phyloP scores from a whole-genome alignment of 257 asterid species.

The Agastache rugosa region DNA sequence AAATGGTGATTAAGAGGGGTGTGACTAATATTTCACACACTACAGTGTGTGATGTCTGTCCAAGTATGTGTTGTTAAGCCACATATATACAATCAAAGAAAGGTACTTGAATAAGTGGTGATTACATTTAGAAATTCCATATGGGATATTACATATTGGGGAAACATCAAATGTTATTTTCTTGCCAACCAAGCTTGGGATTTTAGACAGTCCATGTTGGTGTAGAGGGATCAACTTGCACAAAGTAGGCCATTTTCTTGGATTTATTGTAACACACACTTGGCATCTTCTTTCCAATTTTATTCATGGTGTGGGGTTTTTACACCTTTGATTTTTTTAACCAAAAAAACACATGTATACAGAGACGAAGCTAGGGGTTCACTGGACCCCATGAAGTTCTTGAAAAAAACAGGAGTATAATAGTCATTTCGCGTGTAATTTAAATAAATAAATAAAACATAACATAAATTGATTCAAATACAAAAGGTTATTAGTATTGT shows the following conservation, averaged over 20 bases:
- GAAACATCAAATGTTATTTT: conserved; percentile 6
- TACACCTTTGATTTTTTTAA: not conserved
- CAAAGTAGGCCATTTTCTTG: conserved; percentile 10
- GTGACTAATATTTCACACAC: not conserved
- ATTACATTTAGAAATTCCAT: not conserved
- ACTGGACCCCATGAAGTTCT: too few relatives aligned
- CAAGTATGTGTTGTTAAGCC: not conserved
- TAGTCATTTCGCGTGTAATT: too few relatives aligned
- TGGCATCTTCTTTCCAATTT: conserved; percentile 18
- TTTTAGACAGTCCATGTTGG: conserved; percentile 26
- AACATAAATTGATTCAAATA: too few relatives aligned
- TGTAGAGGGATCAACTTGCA: conserved; percentile 21
- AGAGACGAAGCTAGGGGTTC: not conserved
- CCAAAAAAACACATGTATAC: not conserved
- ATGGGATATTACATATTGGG: not conserved
- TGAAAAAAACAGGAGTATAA: too few relatives aligned
- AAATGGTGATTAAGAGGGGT: not conserved
- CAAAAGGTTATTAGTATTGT: too few relatives aligned
- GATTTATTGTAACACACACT: conserved; percentile 15
- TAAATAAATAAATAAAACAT: too few relatives aligned
- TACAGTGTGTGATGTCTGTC: not conserved
- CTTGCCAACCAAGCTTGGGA: not conserved
- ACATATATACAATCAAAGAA: not conserved
- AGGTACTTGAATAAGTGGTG: not conserved
- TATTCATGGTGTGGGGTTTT: not conserved